These are phyloP conservation scores for Rhododendron griersonianum DNA, from an alignment of 148 eudicot species.

Conservation along the genomic window DNA sequence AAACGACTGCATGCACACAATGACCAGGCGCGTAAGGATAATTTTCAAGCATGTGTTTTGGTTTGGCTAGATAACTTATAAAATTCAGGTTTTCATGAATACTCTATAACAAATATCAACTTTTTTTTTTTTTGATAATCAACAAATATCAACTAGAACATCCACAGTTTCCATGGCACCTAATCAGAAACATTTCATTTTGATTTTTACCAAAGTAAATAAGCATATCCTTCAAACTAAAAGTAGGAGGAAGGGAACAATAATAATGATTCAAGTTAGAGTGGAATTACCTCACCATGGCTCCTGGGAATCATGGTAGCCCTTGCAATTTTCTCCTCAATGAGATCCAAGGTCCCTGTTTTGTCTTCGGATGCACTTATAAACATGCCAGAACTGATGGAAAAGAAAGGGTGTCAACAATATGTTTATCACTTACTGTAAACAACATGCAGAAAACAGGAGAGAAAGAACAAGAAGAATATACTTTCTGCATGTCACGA, in stretches of 20 bases:
- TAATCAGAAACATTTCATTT: not conserved
- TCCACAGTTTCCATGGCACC: not conserved
- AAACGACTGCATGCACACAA: not conserved
- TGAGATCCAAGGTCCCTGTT: slow-evolving; percentile 70
- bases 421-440: slow-evolving; percentile 3
- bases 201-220: not conserved
- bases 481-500: not conserved
- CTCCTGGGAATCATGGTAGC: slow-evolving; percentile 76
- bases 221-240: not conserved
- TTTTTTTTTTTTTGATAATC: not conserved
- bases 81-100: not conserved
- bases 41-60: not conserved
- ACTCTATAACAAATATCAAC: not conserved
- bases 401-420: not conserved
- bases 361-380: slow-evolving; percentile 80
- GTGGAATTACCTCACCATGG: slow-evolving; percentile 78
- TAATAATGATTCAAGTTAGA: slow-evolving; percentile 1
- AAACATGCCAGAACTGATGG: slow-evolving; percentile 80
- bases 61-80: not conserved
- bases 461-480: not conserved
- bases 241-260: not conserved
- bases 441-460: not conserved
- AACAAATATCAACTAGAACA: not conserved
- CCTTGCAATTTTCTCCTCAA: slow-evolving; percentile 84
- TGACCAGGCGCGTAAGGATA: not conserved